phyloP scores from a whole-genome alignment of 2,329 filamentous ascomycete genomes.

The Exutisphaerella laricina region DNA sequence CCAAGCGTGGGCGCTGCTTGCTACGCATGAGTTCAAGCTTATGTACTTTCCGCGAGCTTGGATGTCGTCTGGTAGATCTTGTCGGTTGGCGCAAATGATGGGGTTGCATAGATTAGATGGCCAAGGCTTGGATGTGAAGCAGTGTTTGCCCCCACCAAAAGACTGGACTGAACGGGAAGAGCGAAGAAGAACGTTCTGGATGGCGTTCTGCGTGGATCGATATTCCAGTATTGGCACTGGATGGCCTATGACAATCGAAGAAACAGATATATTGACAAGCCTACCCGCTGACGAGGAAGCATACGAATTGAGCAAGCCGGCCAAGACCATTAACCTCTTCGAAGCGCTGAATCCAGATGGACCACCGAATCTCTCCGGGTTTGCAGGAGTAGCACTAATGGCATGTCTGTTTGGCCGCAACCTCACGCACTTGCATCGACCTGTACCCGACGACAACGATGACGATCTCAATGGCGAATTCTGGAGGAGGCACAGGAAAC shows the following conservation, averaged over 20 bases:
- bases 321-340: constrained; percentile 63
- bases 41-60: constrained; percentile 97
- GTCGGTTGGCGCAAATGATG: constrained; percentile 86
- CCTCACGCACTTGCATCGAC: constrained; percentile 82
- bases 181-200: constrained; percentile 87
- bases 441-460: constrained; percentile 73
- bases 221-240: constrained; percentile 95
- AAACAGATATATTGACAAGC: constrained; percentile 81
- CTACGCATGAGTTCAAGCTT: constrained; percentile 88
- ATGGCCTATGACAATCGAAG: constrained; percentile 93
- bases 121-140: constrained; percentile 78
- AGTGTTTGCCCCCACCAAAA: constrained; percentile 75
- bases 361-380: constrained; percentile 67
- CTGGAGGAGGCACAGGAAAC: constrained; percentile 84
- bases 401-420: constrained; percentile 89
- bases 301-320: constrained; percentile 71
- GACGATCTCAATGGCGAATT: constrained; percentile 87
- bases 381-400: constrained; percentile 75
- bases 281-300: constrained; percentile 79
- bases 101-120: constrained; percentile 84
- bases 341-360: constrained; percentile 67
- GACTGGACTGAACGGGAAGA: constrained; percentile 96
- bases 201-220: constrained; percentile 82
- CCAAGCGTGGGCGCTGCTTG: constrained; percentile 75
- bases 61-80: constrained; percentile 79